A percentile compares a stretch with the other conserved stretches of the same genome.
Conservation (phyloP, 345 rosid species). For the Eucalyptus microcorys region DNA sequence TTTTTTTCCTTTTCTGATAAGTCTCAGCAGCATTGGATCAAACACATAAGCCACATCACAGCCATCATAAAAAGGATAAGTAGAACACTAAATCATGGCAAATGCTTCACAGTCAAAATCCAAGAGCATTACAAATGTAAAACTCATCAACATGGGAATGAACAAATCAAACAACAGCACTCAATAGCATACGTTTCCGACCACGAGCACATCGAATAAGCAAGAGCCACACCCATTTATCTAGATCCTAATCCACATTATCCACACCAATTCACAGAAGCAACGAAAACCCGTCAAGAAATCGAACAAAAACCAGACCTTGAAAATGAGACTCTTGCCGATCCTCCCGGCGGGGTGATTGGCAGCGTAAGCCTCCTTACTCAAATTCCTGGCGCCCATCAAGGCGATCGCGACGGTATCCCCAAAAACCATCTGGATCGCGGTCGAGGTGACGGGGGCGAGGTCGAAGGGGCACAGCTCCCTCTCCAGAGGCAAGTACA, state of each 20-base stretch:
- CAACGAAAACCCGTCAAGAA: background rate
- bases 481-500: constrained; percentile 75
- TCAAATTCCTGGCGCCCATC: constrained; percentile 80
- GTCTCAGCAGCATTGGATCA: background rate
- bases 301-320: constrained; percentile 22
- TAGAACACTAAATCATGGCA: background rate
- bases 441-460: constrained; percentile 96
- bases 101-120: background rate
- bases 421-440: constrained; percentile 98
- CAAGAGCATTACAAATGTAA: background rate
- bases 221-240: background rate
- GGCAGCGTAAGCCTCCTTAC: constrained; percentile 75
- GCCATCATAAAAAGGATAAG: background rate
- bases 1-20: background rate
- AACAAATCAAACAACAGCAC: background rate
- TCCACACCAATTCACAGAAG: background rate
- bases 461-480: constrained; percentile 91
- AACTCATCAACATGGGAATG: background rate
- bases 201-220: background rate
- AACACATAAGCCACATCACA: background rate
- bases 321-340: constrained; percentile 86
- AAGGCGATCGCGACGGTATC: constrained; percentile 96
- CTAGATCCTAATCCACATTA: background rate
- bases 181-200: background rate
- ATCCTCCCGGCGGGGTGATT: constrained; percentile 98